Evolutionary conservation across 2,329 filamentous ascomycete species (phyloP).

Genomic region (Pochonia chlamydosporia): DNA sequence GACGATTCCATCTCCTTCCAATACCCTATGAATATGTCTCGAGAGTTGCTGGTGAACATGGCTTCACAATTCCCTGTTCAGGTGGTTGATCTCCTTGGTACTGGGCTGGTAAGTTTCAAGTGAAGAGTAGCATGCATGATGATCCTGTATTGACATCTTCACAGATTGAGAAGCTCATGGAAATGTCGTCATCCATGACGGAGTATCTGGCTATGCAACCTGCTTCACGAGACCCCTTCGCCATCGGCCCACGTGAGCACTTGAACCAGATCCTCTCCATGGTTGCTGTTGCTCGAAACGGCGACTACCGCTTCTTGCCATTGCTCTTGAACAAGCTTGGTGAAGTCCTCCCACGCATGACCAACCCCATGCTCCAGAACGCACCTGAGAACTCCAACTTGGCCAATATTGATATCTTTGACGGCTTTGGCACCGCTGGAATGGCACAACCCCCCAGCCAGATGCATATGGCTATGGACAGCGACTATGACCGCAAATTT

Average conservation of each 20-base stretch:
- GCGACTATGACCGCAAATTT: slow-evolving; percentile 42
- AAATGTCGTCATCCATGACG: slow-evolving; percentile 66
- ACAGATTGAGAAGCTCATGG: slow-evolving; percentile 73
- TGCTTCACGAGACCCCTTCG: slow-evolving; percentile 55
- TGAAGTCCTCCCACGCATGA: slow-evolving; percentile 60
- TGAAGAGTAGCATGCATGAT: background rate
- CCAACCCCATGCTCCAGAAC: slow-evolving; percentile 54
- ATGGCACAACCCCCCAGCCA: slow-evolving; percentile 47
- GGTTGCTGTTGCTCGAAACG: slow-evolving; percentile 65
- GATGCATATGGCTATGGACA: slow-evolving; percentile 38
- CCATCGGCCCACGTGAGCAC: slow-evolving; percentile 64
- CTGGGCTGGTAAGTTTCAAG: slow-evolving; percentile 57
- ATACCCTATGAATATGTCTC: slow-evolving; percentile 57
- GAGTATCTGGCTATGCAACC: slow-evolving; percentile 66
- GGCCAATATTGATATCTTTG: slow-evolving; percentile 56
- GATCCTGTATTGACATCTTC: background rate
- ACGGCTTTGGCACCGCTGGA: slow-evolving; percentile 58
- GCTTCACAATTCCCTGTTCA: slow-evolving; percentile 66
- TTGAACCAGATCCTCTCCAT: slow-evolving; percentile 64
- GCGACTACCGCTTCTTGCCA: slow-evolving; percentile 70
- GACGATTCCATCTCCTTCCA: slow-evolving; percentile 55
- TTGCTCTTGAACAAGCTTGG: slow-evolving; percentile 71
- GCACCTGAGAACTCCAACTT: slow-evolving; percentile 50
- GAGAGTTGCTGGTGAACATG: slow-evolving; percentile 58
- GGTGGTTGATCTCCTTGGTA: slow-evolving; percentile 71